Conservation (phyloP, 1,284 basidiomycete species). For the Apiotrichum mycotoxinovorans region DNA sequence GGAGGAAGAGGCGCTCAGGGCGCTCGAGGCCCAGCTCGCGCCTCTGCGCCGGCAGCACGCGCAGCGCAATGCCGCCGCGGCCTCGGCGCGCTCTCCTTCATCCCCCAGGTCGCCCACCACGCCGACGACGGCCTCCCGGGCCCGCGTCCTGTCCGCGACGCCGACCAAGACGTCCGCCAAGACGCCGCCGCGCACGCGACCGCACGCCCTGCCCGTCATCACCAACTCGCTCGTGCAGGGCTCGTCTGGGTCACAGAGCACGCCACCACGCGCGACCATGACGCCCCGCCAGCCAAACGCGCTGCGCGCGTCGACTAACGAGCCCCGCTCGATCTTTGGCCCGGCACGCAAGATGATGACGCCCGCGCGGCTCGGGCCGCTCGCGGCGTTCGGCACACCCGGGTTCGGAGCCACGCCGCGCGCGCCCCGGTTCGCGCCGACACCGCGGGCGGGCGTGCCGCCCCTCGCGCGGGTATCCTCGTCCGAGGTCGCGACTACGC, state of each 20-base stretch:
- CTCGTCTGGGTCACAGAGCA: constrained; percentile 17
- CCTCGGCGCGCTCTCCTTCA: neutral
- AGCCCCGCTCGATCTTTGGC: neutral
- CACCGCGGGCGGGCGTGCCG: neutral
- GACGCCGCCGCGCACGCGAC: constrained; percentile 12
- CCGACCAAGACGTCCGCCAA: constrained; percentile 19
- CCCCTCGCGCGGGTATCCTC: too few relatives aligned
- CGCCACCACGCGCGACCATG: constrained; percentile 14
- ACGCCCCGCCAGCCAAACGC: constrained; percentile 5
- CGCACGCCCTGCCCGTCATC: constrained; percentile 22
- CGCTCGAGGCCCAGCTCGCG: constrained; percentile 34
- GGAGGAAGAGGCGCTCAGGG: constrained; percentile 41
- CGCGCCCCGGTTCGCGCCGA: neutral
- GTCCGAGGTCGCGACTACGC: too few relatives aligned
- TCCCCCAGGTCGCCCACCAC: neutral
- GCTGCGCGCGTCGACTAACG: neutral
- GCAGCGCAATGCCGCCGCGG: neutral
- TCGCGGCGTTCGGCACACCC: neutral
- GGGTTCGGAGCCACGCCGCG: neutral
- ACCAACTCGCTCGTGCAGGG: constrained; percentile 35
- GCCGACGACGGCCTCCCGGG: neutral
- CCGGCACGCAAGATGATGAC: constrained; percentile 9
- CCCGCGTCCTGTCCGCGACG: neutral
- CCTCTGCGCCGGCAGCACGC: constrained; percentile 20
- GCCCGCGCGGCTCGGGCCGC: neutral